Evolutionary conservation across 2,329 filamentous ascomycete genomes (phyloP).

Genomic region (Apiospora marii): DNA sequence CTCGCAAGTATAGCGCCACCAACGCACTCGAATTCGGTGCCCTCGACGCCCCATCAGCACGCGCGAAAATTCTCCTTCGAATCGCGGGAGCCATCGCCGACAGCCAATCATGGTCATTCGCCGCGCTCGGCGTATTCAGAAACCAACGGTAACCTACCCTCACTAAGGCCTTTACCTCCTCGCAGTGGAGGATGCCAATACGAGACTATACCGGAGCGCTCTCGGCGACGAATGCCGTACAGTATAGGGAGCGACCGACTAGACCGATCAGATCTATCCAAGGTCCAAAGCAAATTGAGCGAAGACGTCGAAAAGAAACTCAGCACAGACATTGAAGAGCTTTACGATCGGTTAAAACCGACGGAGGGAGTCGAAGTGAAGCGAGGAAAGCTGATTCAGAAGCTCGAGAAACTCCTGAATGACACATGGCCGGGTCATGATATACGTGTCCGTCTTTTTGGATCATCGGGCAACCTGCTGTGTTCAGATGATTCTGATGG

Average conservation of each 20-base stretch:
- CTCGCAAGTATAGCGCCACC: conserved; percentile 55
- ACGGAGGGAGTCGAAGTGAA: conserved; percentile 80
- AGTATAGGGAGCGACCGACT: conserved; percentile 83
- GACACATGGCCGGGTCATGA: conserved; percentile 90
- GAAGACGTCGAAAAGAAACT: conserved; percentile 78
- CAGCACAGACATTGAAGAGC: conserved; percentile 81
- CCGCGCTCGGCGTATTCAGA: conserved; percentile 92
- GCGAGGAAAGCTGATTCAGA: conserved; percentile 78
- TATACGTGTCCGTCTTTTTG: conserved; percentile 92
- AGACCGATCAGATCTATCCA: conserved; percentile 74
- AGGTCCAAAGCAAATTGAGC: conserved; percentile 74
- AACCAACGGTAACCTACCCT: conserved; percentile 77
- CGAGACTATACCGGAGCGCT: conserved; percentile 84
- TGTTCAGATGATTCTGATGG: conserved; percentile 97
- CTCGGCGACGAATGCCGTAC: conserved; percentile 89
- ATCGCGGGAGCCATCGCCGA: conserved; percentile 82
- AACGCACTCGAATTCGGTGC: conserved; percentile 83
- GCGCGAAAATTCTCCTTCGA: conserved; percentile 82
- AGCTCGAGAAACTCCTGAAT: conserved; percentile 88
- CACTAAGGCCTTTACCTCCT: conserved; percentile 69
- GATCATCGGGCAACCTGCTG: conserved; percentile 94
- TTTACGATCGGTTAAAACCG: conserved; percentile 87
- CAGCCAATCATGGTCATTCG: conserved; percentile 78
- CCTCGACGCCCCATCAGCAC: conserved; percentile 91
- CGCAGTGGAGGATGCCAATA: conserved; percentile 77